A percentile compares a stretch with the other conserved stretches of the same genome.
Conservation (phyloP, 1,284 basidiomycete species). For the Sparassis latifolia region DNA sequence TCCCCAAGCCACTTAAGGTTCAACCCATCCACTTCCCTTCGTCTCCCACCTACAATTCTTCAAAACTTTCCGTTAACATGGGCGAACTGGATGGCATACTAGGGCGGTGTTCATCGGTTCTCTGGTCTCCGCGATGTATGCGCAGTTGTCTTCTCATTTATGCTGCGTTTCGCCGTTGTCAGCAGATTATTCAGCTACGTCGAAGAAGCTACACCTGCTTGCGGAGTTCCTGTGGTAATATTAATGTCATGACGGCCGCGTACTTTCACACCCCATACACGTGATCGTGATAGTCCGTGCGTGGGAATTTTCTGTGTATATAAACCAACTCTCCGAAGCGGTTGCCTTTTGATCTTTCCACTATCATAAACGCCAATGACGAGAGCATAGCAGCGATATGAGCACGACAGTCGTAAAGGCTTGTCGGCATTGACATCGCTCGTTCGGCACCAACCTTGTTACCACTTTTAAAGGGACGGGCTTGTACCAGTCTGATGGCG, state of each 20-base stretch:
- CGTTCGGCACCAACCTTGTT: slow-evolving; percentile 48
- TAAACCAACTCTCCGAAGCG: not conserved
- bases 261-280: not conserved
- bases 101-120: too few species aligned
- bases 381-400: slow-evolving; percentile 39
- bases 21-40: too few species aligned
- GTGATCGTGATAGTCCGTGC: slow-evolving; percentile 7
- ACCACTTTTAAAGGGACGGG: slow-evolving; percentile 38
- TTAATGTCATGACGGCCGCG: not conserved
- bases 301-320: slow-evolving; percentile 6
- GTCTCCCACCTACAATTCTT: too few species aligned
- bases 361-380: slow-evolving; percentile 44
- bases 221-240: not conserved
- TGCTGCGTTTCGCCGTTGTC: too few species aligned
- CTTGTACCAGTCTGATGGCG: slow-evolving; percentile 37
- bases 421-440: slow-evolving; percentile 42
- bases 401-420: slow-evolving; percentile 32
- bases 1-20: too few species aligned
- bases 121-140: too few species aligned
- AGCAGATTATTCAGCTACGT: too few species aligned
- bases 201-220: too few species aligned
- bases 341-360: slow-evolving; percentile 39
- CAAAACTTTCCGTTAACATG: too few species aligned
- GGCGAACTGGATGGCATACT: too few species aligned
- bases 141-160: too few species aligned